phyloP scores from a whole-genome alignment of 1,139 yeast genomes.

The Suhomyces bribrorum region DNA sequence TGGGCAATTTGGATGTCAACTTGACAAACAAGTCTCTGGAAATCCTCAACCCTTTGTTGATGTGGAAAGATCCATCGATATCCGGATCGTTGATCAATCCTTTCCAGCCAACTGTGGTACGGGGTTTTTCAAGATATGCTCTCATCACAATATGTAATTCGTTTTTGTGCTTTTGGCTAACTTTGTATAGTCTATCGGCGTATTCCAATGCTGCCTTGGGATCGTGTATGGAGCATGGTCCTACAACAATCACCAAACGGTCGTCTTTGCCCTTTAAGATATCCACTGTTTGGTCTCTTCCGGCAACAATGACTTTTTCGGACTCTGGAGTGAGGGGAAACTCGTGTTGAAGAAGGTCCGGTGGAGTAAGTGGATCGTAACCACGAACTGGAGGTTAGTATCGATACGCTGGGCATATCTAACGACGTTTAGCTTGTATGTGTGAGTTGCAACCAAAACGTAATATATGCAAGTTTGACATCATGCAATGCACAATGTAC shows the following conservation, averaged over 20 bases:
- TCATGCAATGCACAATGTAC: too few species aligned
- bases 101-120: slow-evolving; percentile 99
- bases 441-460: too few species aligned
- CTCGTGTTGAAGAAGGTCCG: slow-evolving; percentile 91
- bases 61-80: slow-evolving; percentile 89
- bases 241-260: slow-evolving; percentile 78
- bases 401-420: too few species aligned
- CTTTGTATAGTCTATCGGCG: slow-evolving; percentile 61
- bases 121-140: slow-evolving; percentile 96
- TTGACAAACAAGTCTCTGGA: slow-evolving; percentile 85
- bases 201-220: slow-evolving; percentile 91
- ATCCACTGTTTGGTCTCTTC: slow-evolving; percentile 73
- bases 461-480: too few species aligned
- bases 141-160: slow-evolving; percentile 92
- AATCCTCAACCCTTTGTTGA: slow-evolving; percentile 89
- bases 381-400: slow-evolving; percentile 44
- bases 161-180: slow-evolving; percentile 63
- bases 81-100: slow-evolving; percentile 97
- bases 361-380: slow-evolving; percentile 93
- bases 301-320: slow-evolving; percentile 63
- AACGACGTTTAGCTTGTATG: too few species aligned
- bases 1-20: slow-evolving; percentile 74
- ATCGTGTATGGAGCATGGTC: slow-evolving; percentile 97
- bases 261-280: slow-evolving; percentile 78
- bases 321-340: slow-evolving; percentile 66